These are phyloP conservation scores for Vitis hybrid DNA, from an alignment of 177 flowering plant genomes.

Conservation along the genomic window DNA sequence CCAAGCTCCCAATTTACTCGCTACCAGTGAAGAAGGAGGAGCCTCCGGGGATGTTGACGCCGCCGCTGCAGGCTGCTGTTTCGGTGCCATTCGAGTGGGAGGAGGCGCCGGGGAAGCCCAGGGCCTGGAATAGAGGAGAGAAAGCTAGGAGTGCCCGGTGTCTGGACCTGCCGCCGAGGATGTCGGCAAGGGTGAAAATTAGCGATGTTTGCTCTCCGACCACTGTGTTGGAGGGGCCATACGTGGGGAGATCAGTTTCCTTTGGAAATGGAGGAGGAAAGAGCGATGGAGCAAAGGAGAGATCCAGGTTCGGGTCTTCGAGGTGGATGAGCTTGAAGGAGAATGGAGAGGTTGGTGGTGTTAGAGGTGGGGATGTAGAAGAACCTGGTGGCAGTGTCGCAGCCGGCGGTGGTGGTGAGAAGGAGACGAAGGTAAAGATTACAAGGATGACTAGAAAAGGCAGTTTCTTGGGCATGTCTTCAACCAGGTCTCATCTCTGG, in stretches of 20 bases:
- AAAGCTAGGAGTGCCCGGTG: conserved; percentile 26
- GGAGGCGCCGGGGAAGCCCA: conserved; percentile 77
- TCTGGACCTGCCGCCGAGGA: conserved; percentile 71
- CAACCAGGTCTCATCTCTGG: conserved; percentile 32
- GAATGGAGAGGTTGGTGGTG: conserved; percentile 13
- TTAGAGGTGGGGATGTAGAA: conserved; percentile 15
- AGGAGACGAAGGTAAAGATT: conserved; percentile 32
- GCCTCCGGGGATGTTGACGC: conserved; percentile 46
- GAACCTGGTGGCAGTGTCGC: background rate
- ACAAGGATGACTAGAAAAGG: conserved; percentile 31
- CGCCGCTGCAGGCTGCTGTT: conserved; percentile 47
- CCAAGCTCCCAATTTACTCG: conserved; percentile 47
- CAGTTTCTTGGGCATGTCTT: conserved; percentile 26
- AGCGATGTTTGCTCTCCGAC: conserved; percentile 46
- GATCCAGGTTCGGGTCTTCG: conserved; percentile 25
- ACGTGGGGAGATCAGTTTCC: conserved; percentile 25
- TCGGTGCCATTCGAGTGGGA: conserved; percentile 84
- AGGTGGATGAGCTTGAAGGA: conserved; percentile 31
- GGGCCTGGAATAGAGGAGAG: conserved; percentile 11
- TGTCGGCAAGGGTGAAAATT: conserved; percentile 20
- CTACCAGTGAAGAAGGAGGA: conserved; percentile 34
- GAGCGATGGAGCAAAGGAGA: conserved; percentile 4
- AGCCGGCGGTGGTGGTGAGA: conserved; percentile 5
- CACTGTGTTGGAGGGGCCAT: conserved; percentile 55
- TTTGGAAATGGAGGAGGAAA: conserved; percentile 17